phyloP scores from a whole-genome alignment of 257 asterid genomes.

The Datura wrightii region DNA sequence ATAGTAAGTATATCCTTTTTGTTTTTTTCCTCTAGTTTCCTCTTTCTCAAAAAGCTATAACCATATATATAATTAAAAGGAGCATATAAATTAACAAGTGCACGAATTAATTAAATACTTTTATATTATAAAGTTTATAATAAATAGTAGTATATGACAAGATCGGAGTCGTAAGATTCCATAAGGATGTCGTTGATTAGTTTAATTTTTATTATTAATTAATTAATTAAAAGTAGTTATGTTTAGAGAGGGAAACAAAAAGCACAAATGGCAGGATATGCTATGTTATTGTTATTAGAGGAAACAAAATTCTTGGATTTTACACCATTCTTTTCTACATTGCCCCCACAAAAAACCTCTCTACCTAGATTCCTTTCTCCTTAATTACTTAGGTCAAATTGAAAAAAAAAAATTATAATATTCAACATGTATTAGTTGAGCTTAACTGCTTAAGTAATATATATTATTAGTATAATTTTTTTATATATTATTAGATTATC shows the following conservation, averaged over 20 bases:
- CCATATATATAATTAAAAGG: conserved; percentile 15
- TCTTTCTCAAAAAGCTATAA: conserved; percentile 35
- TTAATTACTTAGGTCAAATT: conserved; percentile 36
- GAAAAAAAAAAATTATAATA: too few relatives aligned
- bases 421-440: too few relatives aligned
- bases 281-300: conserved; percentile 34
- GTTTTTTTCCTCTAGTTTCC: conserved; percentile 32
- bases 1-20: conserved; percentile 50
- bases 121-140: not conserved
- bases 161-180: conserved; percentile 56
- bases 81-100: not conserved
- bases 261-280: conserved; percentile 45
- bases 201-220: conserved; percentile 31
- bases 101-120: conserved; percentile 11
- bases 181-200: conserved; percentile 34
- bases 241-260: conserved; percentile 27
- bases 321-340: conserved; percentile 51
- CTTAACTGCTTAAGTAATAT: too few relatives aligned
- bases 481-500: too few relatives aligned
- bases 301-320: conserved; percentile 62
- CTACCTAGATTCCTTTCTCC: conserved; percentile 59
- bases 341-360: conserved; percentile 29
- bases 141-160: conserved; percentile 28
- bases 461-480: too few relatives aligned
- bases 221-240: conserved; percentile 37